Base-by-base conservation (phyloP, 1,284 basidiomycete genomes). In the Microstroma glucosiphilum region DNA sequence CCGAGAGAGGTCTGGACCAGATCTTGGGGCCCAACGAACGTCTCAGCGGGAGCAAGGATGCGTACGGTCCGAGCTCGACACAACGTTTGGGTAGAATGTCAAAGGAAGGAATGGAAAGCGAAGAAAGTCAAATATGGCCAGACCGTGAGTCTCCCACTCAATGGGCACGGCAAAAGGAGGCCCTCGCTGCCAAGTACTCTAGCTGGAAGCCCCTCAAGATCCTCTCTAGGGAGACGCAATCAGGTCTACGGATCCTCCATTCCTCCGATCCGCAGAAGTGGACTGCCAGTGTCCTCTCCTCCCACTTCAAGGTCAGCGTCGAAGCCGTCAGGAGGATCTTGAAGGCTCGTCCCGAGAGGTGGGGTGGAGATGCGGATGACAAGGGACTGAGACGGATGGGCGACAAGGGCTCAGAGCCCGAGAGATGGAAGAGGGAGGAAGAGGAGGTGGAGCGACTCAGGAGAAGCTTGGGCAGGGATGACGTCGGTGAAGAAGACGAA, bases 271-370 rank as follows among this genome's bases (percentile, higher is more conserved):
- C 77, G n/a, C 67, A 69, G n/a, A 64, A 67, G 42, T 78, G 75
- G 49, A 59, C 57, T 53, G 56, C 68, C 13, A 40, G 54, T 15
- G 66, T 64, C 53, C 65, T 78, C 13, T 67, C 68, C 42, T 25
- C 49, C 13, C 69, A 70, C 40, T 78, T 78, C 65, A 65, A 69
- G 48, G 65, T 78, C 40, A 71, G 70, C 15, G 59, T 55, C 7
- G 77, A 78, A 55, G 68, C 68, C 60, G 66, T 78, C 40, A 66
- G 77, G 2, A 62, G 76, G 23, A 76, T 78, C 60, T 65, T 78
- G 8, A 64, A 63, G 26, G 63, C 69, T 13, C 62, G 66, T 30
- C 65, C 66, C 64, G 55, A 61, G 30, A 49, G 67, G 54, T 49
- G 63, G 15, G 66, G 67, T 7, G 66, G 66, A 40, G 56, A 56